phyloP scores from a whole-genome alignment of 2,329 filamentous ascomycete species.

The Sphaerulina musiva region DNA sequence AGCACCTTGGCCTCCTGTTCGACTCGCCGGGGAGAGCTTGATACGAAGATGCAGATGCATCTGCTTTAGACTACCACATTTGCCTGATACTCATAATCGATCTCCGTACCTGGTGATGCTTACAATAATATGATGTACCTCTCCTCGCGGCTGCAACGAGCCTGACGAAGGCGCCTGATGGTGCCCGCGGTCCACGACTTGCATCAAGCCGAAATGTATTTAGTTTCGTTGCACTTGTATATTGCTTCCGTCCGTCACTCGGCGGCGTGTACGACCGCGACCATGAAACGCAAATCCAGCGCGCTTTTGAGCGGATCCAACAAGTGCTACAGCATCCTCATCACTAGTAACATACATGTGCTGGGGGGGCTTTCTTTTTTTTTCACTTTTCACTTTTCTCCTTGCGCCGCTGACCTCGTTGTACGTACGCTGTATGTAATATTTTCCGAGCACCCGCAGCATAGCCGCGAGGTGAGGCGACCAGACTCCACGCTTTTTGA shows the following conservation, averaged over 20 bases:
- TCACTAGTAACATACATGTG: neutral
- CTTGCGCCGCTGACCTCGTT: constrained; percentile 19
- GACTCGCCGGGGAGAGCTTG: neutral
- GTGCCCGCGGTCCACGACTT: neutral
- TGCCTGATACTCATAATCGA: no score
- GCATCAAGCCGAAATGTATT: constrained; percentile 2
- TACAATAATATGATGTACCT: neutral
- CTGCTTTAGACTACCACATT: neutral
- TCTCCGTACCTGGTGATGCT: neutral
- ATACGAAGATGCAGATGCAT: neutral
- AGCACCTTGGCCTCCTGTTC: neutral
- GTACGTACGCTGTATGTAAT: constrained; percentile 18
- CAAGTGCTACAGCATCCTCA: constrained; percentile 19
- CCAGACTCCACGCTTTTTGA: constrained; percentile 1
- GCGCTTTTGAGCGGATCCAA: constrained; percentile 10
- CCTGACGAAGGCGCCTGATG: neutral
- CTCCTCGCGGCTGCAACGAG: neutral
- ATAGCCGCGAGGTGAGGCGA: constrained; percentile 19
- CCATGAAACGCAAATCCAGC: constrained; percentile 19
- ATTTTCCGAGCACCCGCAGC: constrained; percentile 12
- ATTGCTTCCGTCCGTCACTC: constrained; percentile 13
- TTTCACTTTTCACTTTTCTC: constrained; percentile 7
- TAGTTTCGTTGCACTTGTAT: constrained; percentile 14
- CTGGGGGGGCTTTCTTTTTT: no score
- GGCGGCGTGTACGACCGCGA: constrained; percentile 16